Evolutionary conservation across 2,329 filamentous ascomycete species (phyloP).

Genomic region (Pseudofabraea citricarpa): DNA sequence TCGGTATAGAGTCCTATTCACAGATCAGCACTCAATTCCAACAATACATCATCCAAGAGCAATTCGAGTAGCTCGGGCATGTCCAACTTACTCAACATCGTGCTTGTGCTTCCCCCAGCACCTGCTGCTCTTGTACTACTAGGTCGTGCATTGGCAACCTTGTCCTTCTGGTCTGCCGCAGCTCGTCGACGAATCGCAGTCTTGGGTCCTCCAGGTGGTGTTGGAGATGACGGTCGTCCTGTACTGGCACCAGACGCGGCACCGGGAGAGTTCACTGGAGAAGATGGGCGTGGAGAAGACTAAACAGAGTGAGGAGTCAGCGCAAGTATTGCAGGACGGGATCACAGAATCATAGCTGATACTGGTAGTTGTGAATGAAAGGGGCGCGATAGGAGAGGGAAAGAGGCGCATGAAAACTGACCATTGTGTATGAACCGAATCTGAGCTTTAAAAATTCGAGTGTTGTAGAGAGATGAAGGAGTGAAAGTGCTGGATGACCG

Average conservation of each 20-base stretch:
- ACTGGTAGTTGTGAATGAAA: background rate
- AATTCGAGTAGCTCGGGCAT: too few relatives aligned
- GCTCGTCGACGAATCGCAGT: constrained; percentile 93
- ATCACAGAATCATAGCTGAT: background rate
- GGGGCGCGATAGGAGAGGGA: constrained; percentile 1
- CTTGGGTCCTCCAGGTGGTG: constrained; percentile 87
- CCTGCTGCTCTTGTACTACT: constrained; percentile 90
- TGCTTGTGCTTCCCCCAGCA: constrained; percentile 93
- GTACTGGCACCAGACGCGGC: constrained; percentile 51
- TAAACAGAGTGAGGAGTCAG: constrained; percentile 11
- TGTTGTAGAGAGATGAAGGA: too few relatives aligned
- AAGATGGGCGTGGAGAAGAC: constrained; percentile 41
- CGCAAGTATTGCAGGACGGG: too few relatives aligned
- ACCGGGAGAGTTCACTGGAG: constrained; percentile 47
- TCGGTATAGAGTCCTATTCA: constrained; percentile 85
- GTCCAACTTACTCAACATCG: constrained; percentile 84
- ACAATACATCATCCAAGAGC: constrained; percentile 3
- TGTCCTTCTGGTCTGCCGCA: constrained; percentile 95
- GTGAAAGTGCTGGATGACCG: constrained; percentile 4
- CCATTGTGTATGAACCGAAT: too few relatives aligned
- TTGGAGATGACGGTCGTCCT: constrained; percentile 80
- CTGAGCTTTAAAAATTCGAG: too few relatives aligned
- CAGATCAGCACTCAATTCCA: background rate
- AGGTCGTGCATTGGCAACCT: constrained; percentile 88
- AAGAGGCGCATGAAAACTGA: constrained; percentile 5